Base-by-base conservation (phyloP, 1,284 basidiomycete species). In the Naganishia sp. region DNA sequence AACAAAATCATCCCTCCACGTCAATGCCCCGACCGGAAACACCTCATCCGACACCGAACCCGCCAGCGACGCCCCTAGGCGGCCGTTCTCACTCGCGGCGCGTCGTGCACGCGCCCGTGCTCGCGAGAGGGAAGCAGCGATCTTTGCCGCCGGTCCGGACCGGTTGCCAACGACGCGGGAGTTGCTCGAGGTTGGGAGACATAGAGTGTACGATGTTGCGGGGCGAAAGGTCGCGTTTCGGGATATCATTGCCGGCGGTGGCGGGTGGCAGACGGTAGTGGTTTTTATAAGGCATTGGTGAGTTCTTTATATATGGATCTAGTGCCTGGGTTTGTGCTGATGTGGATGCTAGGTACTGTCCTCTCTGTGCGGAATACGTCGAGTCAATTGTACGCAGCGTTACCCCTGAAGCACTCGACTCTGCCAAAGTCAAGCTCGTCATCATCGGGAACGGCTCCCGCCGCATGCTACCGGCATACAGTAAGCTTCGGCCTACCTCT, bases 361-460 rank as follows among this genome's bases (percentile, higher is more conserved):
- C 88, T 3, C 79, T 87, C 39, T 91, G 90, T 76, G 90, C 92
- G 74, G 90, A 93, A 74, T 95, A 94, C 77, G 86, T 93, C 82
- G 83, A 85, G 62, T 86, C 86, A 41, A 82, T 93, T 66, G 75
- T 83, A 66, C 77, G 81, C 21, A 81, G 83, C 52, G 82, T 87
- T 45, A 79, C 85, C 55, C 79, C 81, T 11, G 83, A 83, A 51
- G 81, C 83, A 4, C 82, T 89, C 54, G 83, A 85, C 52, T 81
- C 84, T 83, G 71, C 79, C 21, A 71, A 72, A 21, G 75, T 77
- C 1, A 73, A 76, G 13, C 60, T 78, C 61, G 82, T 92, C 58
- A 82, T 94, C 71, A 86, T 95, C 72, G 86, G 90, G 42, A 89
- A 91, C 74, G 92, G 90, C 1, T 84, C 88, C 2, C 84, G 84